phyloP scores from a whole-genome alignment of 2,329 filamentous ascomycete species.

The Penicillium hesseltinei region DNA sequence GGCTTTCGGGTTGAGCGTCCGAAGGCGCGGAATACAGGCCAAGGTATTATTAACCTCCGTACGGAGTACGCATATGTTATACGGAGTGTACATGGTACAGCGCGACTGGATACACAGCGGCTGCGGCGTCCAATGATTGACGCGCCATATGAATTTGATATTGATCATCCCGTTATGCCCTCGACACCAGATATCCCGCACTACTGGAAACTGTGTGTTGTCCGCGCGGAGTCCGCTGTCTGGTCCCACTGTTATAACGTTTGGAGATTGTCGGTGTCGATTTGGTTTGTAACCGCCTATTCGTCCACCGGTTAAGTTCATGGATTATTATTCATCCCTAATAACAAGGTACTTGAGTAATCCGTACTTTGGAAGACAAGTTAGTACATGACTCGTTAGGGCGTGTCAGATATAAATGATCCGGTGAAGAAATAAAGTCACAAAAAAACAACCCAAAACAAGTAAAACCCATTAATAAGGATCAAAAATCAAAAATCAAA shows the following conservation, averaged over 20 bases:
- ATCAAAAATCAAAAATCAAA: neutral
- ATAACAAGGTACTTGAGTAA: neutral
- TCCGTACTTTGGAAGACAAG: too few species aligned
- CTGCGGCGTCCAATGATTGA: conserved; percentile 26
- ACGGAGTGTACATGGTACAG: neutral
- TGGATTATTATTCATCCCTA: neutral
- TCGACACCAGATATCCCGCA: conserved; percentile 20
- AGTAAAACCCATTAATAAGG: neutral
- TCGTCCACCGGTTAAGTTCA: neutral
- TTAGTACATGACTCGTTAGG: neutral
- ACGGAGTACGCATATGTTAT: neutral
- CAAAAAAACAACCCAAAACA: neutral
- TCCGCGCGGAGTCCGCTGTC: conserved; percentile 7
- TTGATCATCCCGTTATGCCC: conserved; percentile 18
- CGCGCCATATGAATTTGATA: conserved; percentile 23
- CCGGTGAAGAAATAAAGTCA: neutral
- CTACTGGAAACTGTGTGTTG: conserved; percentile 6
- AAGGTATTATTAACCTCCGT: neutral
- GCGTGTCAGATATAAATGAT: neutral
- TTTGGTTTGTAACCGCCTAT: neutral
- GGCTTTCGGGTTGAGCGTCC: conserved; percentile 19
- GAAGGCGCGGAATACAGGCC: conserved; percentile 11
- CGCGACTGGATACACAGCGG: conserved; percentile 21
- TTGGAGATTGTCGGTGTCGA: neutral
- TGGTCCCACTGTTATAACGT: neutral